A percentile compares a stretch with the other conserved stretches of the same genome.
Conservation (phyloP, 2,329 filamentous ascomycete species). For the Colletotrichum costaricense region DNA sequence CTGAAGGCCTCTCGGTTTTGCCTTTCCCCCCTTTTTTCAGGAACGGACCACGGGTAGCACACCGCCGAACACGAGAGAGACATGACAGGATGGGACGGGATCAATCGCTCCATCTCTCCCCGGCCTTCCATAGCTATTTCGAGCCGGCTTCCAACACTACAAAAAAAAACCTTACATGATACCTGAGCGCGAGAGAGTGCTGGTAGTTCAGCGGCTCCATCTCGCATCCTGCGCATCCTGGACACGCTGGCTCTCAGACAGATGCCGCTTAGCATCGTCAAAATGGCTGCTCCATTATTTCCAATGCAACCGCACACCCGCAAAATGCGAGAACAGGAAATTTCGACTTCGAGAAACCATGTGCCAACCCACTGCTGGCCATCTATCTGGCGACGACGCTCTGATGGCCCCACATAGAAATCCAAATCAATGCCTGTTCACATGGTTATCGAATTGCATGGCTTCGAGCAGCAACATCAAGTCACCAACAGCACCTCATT, state of each 20-base stretch:
- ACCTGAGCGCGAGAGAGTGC: not conserved
- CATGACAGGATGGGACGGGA: not conserved
- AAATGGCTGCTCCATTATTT: constrained; percentile 25
- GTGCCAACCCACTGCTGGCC: constrained; percentile 25
- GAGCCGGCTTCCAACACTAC: not conserved
- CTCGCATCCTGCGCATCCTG: constrained; percentile 23
- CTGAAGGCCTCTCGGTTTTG: constrained; percentile 2
- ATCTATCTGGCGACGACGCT: constrained; percentile 26
- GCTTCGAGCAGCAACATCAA: constrained; percentile 14
- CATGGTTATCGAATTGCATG: constrained; percentile 26
- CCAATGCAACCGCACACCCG: constrained; percentile 28
- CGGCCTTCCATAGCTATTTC: constrained; percentile 8
- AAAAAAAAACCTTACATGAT: not conserved
- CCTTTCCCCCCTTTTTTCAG: not conserved
- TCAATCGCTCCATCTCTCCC: constrained; percentile 17
- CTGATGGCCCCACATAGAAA: constrained; percentile 26
- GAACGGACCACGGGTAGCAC: constrained; percentile 4
- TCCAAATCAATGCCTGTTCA: constrained; percentile 35
- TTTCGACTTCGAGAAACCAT: not conserved
- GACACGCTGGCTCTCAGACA: constrained; percentile 13
- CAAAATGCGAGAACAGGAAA: constrained; percentile 18
- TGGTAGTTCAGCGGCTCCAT: not conserved
- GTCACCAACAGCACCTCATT: not conserved
- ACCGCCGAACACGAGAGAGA: constrained; percentile 1
- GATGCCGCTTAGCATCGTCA: constrained; percentile 24